These are phyloP conservation scores for Avena sativa DNA, from an alignment of 176 grass and related monocot genomes.

Conservation along the genomic window DNA sequence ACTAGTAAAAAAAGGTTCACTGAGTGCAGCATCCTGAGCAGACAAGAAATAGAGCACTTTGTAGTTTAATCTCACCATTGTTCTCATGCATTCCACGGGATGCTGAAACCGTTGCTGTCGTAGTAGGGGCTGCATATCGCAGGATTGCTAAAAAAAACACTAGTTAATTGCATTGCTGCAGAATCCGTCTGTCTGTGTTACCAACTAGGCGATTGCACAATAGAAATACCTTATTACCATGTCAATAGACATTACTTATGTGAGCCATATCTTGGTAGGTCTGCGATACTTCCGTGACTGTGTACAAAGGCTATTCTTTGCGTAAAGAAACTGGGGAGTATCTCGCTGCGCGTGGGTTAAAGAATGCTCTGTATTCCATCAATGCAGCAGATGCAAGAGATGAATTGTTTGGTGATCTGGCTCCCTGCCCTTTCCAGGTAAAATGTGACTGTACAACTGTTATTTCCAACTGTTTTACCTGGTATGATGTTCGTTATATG, in stretches of 20 bases:
- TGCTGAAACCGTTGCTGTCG: background rate
- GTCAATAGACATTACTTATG: background rate
- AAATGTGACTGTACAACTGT: background rate
- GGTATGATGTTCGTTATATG: background rate
- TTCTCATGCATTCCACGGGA: background rate
- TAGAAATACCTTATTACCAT: too few species aligned
- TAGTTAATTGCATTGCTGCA: background rate
- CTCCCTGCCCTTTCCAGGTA: constrained; percentile 85
- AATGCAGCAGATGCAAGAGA: constrained; percentile 66
- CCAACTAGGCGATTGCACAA: too few species aligned
- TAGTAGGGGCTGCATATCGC: background rate
- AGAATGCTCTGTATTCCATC: constrained; percentile 65
- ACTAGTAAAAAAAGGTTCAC: too few species aligned
- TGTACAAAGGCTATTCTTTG: constrained; percentile 75
- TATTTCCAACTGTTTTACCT: constrained; percentile 12
- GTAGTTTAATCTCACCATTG: background rate
- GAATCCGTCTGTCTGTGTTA: background rate
- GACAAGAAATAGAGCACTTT: too few species aligned
- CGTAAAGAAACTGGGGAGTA: constrained; percentile 74
- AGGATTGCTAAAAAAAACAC: background rate
- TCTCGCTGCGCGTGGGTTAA: constrained; percentile 53
- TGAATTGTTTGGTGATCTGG: constrained; percentile 67
- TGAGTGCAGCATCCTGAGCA: too few species aligned
- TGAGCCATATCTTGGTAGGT: constrained; percentile 38
- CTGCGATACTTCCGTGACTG: constrained; percentile 69